Base-by-base conservation (phyloP, 1,284 basidiomycete species). In the Moesziomyces antarcticus region DNA sequence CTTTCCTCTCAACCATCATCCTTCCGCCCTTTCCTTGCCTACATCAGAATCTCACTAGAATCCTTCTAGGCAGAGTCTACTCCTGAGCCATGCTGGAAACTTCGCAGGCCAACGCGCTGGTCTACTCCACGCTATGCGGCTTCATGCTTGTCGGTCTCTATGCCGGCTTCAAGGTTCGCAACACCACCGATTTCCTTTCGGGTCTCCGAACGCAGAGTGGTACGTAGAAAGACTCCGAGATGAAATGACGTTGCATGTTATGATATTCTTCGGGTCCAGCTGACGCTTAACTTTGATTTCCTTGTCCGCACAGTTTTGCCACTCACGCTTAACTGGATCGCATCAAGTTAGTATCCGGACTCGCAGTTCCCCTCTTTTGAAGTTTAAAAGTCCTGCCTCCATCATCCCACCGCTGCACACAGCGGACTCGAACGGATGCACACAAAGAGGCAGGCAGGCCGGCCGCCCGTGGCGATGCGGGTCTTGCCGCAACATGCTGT, bases 311-410 rank as follows among this genome's bases (percentile, higher is more conserved):
- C 65, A 80, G 81, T 76, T 45, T 74, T 81, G 41, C 82, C 80
- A 10, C 70, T 84, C 37, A 68, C 79, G 46, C 70, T 84, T 53
- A 84, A 84, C 59, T 84, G 82, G 82, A 78, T 84, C 69, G 78
- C 82, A 49, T 81, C 80, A 65, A 82, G 82, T 84, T 77, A 78
- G 82, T 83, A 72, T 51, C 45, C 44, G 21, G 55, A 25, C 33
- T 41, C 50, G 16, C 10, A 10, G 44, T 20, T 20, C 42, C 22
- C 25, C 47, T 45, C 51, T 64, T 55, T 60, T 63, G 45, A 75
- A 63, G 46, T 66, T 56, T 59, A 11, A 13, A 50, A 11, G 37
- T 20, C 37, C 50, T 50, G 50, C 21, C 24, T 16, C 42, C 61
- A 54, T 64, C 61, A 60, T 70, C 61, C 61, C 66, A 52, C 56